These are phyloP conservation scores for Chalciporus chontae DNA, from an alignment of 768 basidiomycete species.

Conservation along the genomic window DNA sequence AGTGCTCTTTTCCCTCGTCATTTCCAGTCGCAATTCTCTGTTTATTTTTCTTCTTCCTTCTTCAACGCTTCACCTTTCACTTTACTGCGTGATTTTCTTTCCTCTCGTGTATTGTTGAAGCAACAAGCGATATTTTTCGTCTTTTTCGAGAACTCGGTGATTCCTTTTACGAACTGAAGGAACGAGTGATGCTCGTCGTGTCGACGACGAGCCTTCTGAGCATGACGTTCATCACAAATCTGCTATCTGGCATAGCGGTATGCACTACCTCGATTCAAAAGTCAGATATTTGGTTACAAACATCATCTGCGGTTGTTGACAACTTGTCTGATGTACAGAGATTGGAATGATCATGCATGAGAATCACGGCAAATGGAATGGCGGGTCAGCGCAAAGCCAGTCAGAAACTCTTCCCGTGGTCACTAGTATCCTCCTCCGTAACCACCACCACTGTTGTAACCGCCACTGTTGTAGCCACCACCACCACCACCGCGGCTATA, in stretches of 20 bases:
- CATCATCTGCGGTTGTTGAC: constrained; percentile 5
- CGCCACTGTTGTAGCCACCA: constrained; percentile 4
- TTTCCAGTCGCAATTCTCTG: not conserved
- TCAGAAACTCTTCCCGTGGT: constrained; percentile 11
- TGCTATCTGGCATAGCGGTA: no score
- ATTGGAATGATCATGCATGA: constrained; percentile 9
- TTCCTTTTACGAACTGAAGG: no score
- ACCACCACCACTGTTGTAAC: constrained; percentile 13
- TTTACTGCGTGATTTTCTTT: not conserved
- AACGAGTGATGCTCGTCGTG: no score
- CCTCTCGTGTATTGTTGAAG: constrained; percentile 12
- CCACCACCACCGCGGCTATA: constrained; percentile 10
- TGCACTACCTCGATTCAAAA: not conserved
- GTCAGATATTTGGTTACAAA: constrained; percentile 6
- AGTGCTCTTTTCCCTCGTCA: not conserved
- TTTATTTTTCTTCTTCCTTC: not conserved
- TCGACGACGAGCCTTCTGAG: no score
- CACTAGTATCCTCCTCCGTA: constrained; percentile 4
- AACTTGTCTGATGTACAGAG: constrained; percentile 5
- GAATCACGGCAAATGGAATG: not conserved
- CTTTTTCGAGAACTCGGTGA: not conserved
- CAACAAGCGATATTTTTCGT: not conserved
- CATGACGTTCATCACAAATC: no score
- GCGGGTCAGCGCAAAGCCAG: not conserved
- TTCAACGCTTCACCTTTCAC: not conserved